Evolutionary conservation across 306 rosid species (phyloP), one percentile per base, ranked within the genome.

Genomic region (Cyclanthera cordifolia): DNA sequence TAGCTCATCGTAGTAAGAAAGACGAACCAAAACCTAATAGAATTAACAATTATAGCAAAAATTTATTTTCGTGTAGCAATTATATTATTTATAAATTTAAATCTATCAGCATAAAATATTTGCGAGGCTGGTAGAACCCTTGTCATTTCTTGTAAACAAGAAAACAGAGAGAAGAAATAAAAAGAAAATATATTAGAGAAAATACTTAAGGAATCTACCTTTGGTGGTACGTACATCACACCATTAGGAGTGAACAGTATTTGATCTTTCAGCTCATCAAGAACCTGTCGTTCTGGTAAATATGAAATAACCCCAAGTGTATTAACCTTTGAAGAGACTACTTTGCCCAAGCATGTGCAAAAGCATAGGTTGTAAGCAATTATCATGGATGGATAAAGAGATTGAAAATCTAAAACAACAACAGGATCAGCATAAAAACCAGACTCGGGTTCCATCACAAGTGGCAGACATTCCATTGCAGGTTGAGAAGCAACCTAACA

Each of bases 371-470:
- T 92, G 84, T 89, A 92, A 69, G 93, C 98, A 73, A 92, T 92
- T 72, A 92, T 92, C 98, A 89, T 92, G 41, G 95, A 87, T n/a
- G 98, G 96, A 86, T 92, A 92, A 73, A 87, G 84, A 70, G 98
- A 92, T 77, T 92, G 98, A 79, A 89, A 92, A 80, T 92, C 98
- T 72, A 92, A 82, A 53, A 92, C 95, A 61, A 89, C 82, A 69
- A 92, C 98, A 8, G 95, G 98, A 73, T 92, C 93, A 53, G 93
- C 85, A 83, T 92, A 92, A 84, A 92, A 92, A 79, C 93, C 93
- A 63, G 98, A 92, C 76, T 87, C 86, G 12, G 98, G 98, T 81
- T 92, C 98, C 98, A 92, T 92, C 27, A 92, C 98, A 77, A 92
- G 90, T 15, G 98, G 98, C 46, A 87, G 78, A 75, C 98, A 92